Evolutionary conservation across 1,139 yeast species (phyloP).

Genomic region (Yamadazyma trypodendri): DNA sequence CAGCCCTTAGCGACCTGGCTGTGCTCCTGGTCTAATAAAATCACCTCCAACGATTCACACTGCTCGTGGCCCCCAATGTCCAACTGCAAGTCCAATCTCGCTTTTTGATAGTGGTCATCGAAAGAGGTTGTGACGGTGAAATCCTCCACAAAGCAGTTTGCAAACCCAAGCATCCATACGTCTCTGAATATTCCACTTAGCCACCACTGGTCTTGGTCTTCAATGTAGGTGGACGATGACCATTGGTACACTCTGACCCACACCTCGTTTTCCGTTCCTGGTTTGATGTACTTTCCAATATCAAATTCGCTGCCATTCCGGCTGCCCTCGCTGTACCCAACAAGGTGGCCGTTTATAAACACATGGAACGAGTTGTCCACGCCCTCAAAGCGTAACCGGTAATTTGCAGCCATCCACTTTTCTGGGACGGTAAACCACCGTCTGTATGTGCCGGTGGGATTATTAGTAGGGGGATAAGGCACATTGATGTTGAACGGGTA

Average conservation of each 20-base stretch:
- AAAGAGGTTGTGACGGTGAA: conserved; percentile 15
- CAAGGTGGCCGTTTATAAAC: conserved; percentile 23
- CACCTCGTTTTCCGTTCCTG: conserved; percentile 13
- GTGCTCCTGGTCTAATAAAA: neutral
- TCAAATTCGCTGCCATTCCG: conserved; percentile 32
- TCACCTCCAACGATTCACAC: neutral
- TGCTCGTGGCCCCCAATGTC: neutral
- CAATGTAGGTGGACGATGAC: conserved; percentile 30
- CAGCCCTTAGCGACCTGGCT: neutral
- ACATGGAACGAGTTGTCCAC: conserved; percentile 31
- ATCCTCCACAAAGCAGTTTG: conserved; percentile 10
- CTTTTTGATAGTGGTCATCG: conserved; percentile 11
- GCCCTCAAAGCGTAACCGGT: conserved; percentile 29
- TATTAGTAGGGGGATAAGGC: conserved; percentile 28
- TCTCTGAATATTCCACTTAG: conserved; percentile 26
- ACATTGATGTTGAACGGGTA: conserved; percentile 33
- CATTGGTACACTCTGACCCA: conserved; percentile 31
- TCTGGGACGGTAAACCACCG: conserved; percentile 19
- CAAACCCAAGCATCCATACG: conserved; percentile 16
- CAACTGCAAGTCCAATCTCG: conserved; percentile 3
- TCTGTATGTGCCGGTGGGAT: conserved; percentile 33
- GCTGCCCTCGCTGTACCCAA: conserved; percentile 32
- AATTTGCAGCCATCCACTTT: conserved; percentile 13
- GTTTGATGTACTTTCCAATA: conserved; percentile 13
- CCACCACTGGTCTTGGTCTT: conserved; percentile 40